Base-by-base conservation (phyloP, 345 rosid species). In the Eucalyptus victrix region DNA sequence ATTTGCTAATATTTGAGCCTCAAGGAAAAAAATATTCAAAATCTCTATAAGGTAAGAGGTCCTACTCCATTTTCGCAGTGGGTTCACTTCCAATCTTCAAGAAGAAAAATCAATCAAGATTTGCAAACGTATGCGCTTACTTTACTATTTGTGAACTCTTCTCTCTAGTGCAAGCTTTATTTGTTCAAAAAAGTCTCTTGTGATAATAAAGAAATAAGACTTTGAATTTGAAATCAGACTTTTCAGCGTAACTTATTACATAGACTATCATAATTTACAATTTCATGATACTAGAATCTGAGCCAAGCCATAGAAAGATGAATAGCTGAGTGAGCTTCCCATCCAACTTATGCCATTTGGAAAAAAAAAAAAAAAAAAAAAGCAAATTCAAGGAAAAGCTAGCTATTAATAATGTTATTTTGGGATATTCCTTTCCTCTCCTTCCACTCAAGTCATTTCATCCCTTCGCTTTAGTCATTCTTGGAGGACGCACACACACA, bases 271-370 rank as follows among this genome's bases (percentile, higher is more conserved):
- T 65, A 65, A 4, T 65, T 30, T 65, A 12, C 6, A 56, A 56
- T 56, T 56, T 60, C 1, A 0, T 2, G 0, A 10, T 23, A 56
- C 30, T 24, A 56, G 24, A 23, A 56, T 23, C 62, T 0, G 13
- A 56, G 62, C 6, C 3, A 24, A 56, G 30, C 0, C 6, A 24
- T 2, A 24, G 6, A 56, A 56, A 24, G 62, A 56, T 56, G 62
- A 56, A 56, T 56, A 56, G 12, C 3, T 56, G 4, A 56, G 6
- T 23, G 30, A 56, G 30, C 62, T 56, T 56, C 30, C 62, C 62
- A 56, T 56, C 12, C 62, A 56, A 56, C 30, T 56, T 56, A 56
- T 56, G 62, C 62, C 28, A 56, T 24, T 23, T 23, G 28, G 6
- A 56, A 56, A 24, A 51, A 51, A 18, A 49, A 23, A 56, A 24